Conservation (phyloP, 192 early-diverging fungal species). For the Piromyces sp. region DNA sequence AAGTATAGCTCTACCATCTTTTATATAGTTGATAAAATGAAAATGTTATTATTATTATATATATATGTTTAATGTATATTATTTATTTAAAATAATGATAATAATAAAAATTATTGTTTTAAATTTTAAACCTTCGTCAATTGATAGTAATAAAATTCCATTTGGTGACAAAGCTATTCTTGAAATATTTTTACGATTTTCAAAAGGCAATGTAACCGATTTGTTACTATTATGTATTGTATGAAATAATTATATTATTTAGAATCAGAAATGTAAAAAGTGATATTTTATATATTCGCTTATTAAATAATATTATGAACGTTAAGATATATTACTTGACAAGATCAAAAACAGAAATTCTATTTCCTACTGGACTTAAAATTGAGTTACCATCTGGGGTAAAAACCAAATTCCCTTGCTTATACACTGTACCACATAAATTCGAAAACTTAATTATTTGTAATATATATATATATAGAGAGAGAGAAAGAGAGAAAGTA, state of each 20-base stretch:
- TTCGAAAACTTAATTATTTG: slow-evolving; percentile 97
- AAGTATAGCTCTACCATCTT: slow-evolving; percentile 71
- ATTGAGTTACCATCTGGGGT: slow-evolving; percentile 87
- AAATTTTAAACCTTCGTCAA: slow-evolving; percentile 90
- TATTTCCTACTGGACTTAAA: slow-evolving; percentile 89
- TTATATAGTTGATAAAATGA: not conserved
- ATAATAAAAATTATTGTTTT: too few species aligned
- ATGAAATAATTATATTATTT: not conserved
- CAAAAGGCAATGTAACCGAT: slow-evolving; percentile 78
- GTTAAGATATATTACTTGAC: slow-evolving; percentile 44
- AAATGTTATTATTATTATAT: not conserved
- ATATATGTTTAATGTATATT: not conserved
- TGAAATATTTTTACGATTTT: slow-evolving; percentile 79
- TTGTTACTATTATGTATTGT: slow-evolving; percentile 72
- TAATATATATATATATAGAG: not conserved
- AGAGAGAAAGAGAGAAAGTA: too few species aligned
- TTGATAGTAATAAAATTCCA: slow-evolving; percentile 66
- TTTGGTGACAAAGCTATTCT: slow-evolving; percentile 79
- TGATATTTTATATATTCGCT: not conserved
- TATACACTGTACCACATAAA: slow-evolving; percentile 94
- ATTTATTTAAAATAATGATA: not conserved
- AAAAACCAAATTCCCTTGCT: slow-evolving; percentile 85
- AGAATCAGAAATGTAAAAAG: too few species aligned
- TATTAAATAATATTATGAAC: too few species aligned
- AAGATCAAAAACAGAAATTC: slow-evolving; percentile 88